Evolutionary conservation across 1,284 basidiomycete species (phyloP).

Genomic region (Pseudozyma pruni): DNA sequence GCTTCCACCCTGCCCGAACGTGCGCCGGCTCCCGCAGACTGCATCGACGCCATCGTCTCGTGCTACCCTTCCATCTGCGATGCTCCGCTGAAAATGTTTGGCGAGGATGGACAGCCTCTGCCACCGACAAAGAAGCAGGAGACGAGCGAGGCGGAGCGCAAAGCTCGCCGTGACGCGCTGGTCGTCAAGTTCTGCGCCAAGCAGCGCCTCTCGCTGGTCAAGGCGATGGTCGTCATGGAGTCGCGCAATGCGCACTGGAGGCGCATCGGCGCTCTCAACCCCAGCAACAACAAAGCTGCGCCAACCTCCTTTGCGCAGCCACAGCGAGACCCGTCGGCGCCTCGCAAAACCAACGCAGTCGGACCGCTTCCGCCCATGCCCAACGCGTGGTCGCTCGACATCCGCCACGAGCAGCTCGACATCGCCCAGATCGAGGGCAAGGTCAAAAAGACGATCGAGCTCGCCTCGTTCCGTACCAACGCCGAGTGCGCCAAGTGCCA

Average conservation of each 20-base stretch:
- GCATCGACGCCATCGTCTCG: slow-evolving; percentile 24
- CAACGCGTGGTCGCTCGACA: slow-evolving; percentile 53
- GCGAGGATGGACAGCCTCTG: slow-evolving; percentile 48
- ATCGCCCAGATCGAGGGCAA: slow-evolving; percentile 47
- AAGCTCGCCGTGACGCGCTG: slow-evolving; percentile 43
- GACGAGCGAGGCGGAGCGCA: slow-evolving; percentile 48
- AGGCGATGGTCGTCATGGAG: slow-evolving; percentile 59
- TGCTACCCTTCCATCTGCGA: slow-evolving; percentile 44
- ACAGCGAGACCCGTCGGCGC: neutral
- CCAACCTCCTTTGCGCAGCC: neutral
- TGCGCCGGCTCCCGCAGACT: slow-evolving; percentile 11
- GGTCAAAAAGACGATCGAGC: slow-evolving; percentile 51
- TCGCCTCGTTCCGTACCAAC: slow-evolving; percentile 43
- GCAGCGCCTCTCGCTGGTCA: slow-evolving; percentile 52
- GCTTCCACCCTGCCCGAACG: slow-evolving; percentile 36
- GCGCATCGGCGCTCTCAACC: slow-evolving; percentile 32
- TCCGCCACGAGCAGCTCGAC: slow-evolving; percentile 49
- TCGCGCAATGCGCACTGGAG: slow-evolving; percentile 40
- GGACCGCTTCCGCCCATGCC: slow-evolving; percentile 42
- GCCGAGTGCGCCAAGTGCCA: slow-evolving; percentile 46
- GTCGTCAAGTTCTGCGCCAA: slow-evolving; percentile 37
- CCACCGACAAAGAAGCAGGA: slow-evolving; percentile 58
- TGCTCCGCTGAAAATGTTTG: slow-evolving; percentile 42
- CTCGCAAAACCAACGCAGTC: slow-evolving; percentile 3
- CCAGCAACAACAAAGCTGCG: slow-evolving; percentile 9